Evolutionary conservation across 257 asterid species (phyloP).

Genomic region (Solanum acaule): DNA sequence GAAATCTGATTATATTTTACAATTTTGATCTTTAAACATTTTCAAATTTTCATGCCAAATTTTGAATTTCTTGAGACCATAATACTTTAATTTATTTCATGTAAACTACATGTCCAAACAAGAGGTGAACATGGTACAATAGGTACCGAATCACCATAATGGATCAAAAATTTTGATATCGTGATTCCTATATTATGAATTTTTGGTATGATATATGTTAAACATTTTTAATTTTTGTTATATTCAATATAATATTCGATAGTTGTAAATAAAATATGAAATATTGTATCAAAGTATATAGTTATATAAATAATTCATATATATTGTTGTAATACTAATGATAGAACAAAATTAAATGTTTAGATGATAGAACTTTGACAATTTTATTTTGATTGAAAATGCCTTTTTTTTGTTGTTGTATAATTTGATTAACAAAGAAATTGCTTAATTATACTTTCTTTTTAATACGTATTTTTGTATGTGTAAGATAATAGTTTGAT

Average conservation of each 20-base stretch:
- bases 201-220: background rate
- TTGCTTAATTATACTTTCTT: no score
- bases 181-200: background rate
- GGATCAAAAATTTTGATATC: rapidly evolving
- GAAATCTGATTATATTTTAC: no score
- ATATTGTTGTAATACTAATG: background rate
- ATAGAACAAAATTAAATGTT: background rate
- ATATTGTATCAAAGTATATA: no score
- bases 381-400: background rate
- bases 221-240: no score
- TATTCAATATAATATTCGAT: background rate
- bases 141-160: no score
- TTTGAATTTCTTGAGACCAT: background rate
- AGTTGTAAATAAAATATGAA: no score
- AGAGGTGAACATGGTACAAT: background rate
- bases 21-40: no score
- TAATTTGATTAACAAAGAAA: no score
- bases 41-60: background rate
- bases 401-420: no score
- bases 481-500: no score
- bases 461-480: no score
- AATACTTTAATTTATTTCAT: no score
- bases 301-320: background rate
- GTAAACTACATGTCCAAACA: background rate
- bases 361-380: background rate